Percentiles rank a stretch among this genome's conserved stretches.
Conservation (phyloP, 2,329 filamentous ascomycete genomes). For the Fusarium nanum region DNA sequence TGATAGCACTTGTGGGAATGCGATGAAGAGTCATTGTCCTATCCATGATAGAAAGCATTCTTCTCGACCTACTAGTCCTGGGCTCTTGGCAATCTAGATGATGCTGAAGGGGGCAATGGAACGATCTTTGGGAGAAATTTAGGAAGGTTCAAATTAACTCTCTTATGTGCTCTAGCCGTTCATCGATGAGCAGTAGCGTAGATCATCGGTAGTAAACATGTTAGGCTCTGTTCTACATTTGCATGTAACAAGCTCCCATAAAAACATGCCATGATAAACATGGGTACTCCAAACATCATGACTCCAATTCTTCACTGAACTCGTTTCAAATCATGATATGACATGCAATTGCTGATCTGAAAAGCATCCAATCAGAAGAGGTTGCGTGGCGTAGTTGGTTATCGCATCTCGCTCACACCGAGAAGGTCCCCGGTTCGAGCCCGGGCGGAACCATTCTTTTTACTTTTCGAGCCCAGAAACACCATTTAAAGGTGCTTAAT, state of each 20-base stretch:
- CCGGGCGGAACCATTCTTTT: slow-evolving; percentile 2
- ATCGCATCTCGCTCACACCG: slow-evolving; percentile 9
- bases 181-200: neutral
- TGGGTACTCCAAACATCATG: neutral
- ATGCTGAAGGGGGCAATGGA: neutral
- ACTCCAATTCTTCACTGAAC: neutral
- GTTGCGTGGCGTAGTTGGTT: slow-evolving; percentile 7
- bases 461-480: neutral
- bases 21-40: neutral
- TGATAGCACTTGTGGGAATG: neutral
- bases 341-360: accelerated
- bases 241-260: no score
- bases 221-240: neutral
- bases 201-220: neutral
- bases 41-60: neutral
- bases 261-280: no score
- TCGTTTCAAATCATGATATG: accelerated
- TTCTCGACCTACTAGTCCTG: neutral
- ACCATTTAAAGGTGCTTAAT: neutral
- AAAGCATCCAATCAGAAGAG: neutral
- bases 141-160: neutral
- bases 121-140: neutral
- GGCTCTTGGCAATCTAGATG: neutral
- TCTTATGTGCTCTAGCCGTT: neutral
- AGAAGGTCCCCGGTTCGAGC: slow-evolving; percentile 11